phyloP scores from a whole-genome alignment of 169 alveolate species.

The Theileria annulata region DNA sequence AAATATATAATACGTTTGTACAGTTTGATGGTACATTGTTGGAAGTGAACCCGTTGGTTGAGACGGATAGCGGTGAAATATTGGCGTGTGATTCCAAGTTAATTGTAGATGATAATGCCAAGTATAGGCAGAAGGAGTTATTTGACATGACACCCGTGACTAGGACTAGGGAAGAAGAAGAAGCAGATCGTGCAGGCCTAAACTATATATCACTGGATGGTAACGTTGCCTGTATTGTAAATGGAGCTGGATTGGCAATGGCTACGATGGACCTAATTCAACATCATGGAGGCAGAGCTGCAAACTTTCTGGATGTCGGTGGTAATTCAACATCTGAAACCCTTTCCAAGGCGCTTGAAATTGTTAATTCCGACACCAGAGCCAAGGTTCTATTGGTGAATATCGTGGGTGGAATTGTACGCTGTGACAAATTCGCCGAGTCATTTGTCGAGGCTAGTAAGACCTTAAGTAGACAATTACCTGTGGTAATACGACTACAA shows the following conservation, averaged over 20 bases:
- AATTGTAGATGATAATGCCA: slow-evolving; percentile 94
- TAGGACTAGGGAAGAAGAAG: slow-evolving; percentile 84
- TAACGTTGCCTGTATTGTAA: slow-evolving; percentile 91
- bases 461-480: slow-evolving; percentile 77
- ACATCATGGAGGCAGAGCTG: slow-evolving; percentile 91
- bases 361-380: slow-evolving; percentile 81
- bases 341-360: slow-evolving; percentile 88
- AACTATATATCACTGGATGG: slow-evolving; percentile 94
- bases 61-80: slow-evolving; percentile 77
- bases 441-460: slow-evolving; percentile 88
- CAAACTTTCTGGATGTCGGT: slow-evolving; percentile 97
- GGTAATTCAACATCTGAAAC: slow-evolving; percentile 90
- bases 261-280: slow-evolving; percentile 91
- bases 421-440: slow-evolving; percentile 89
- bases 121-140: slow-evolving; percentile 89
- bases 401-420: slow-evolving; percentile 95
- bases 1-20: slow-evolving; percentile 81
- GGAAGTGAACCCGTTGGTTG: slow-evolving; percentile 94
- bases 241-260: slow-evolving; percentile 99
- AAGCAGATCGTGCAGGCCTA: slow-evolving; percentile 87
- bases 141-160: slow-evolving; percentile 74
- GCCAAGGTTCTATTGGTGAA: slow-evolving; percentile 91
- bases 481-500: slow-evolving; percentile 89
- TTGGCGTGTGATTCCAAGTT: slow-evolving; percentile 92
- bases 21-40: slow-evolving; percentile 88